Percentiles rank a stretch among this genome's conserved stretches.
These are phyloP conservation scores for Pseudozyma hubeiensis DNA, from an alignment of 1,284 basidiomycete species.

Conservation along the genomic window DNA sequence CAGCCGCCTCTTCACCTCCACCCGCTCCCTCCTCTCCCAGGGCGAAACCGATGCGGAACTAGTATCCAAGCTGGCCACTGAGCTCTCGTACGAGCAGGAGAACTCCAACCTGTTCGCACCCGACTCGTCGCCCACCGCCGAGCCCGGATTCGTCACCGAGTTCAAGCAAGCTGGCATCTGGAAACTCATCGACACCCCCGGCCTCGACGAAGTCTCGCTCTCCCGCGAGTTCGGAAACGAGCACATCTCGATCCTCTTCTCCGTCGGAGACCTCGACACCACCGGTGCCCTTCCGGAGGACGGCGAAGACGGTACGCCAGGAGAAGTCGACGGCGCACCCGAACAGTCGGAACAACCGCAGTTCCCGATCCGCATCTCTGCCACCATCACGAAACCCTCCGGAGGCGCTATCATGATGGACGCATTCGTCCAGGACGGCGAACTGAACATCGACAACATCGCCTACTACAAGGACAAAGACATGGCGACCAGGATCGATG, in stretches of 20 bases:
- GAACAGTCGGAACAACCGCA: constrained; percentile 44
- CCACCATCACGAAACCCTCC: constrained; percentile 84
- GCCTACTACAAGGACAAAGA: constrained; percentile 82
- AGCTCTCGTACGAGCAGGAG: constrained; percentile 86
- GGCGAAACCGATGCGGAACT: constrained; percentile 79
- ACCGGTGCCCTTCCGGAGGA: constrained; percentile 51
- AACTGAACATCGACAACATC: constrained; percentile 88
- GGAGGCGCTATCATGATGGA: constrained; percentile 64
- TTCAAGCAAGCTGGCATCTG: constrained; percentile 83
- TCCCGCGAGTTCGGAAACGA: constrained; percentile 90
- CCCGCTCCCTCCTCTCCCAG: constrained; percentile 11
- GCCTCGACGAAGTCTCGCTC: constrained; percentile 85
- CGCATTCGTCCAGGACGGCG: constrained; percentile 74
- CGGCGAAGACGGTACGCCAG: constrained; percentile 70
- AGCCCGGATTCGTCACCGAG: constrained; percentile 81
- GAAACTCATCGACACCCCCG: constrained; percentile 79
- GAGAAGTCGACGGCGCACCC: constrained; percentile 58
- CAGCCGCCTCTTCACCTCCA: constrained; percentile 21
- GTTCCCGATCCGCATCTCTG: constrained; percentile 80
- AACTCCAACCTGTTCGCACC: constrained; percentile 48
- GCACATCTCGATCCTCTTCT: constrained; percentile 69
- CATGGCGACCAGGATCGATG: constrained; percentile 81
- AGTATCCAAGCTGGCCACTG: constrained; percentile 80
- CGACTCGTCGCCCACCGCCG: constrained; percentile 64
- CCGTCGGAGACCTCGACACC: constrained; percentile 65